A percentile compares a stretch with the other conserved stretches of the same genome.
Conservation (phyloP, 306 rosid species). For the Astragalus membranaceus region DNA sequence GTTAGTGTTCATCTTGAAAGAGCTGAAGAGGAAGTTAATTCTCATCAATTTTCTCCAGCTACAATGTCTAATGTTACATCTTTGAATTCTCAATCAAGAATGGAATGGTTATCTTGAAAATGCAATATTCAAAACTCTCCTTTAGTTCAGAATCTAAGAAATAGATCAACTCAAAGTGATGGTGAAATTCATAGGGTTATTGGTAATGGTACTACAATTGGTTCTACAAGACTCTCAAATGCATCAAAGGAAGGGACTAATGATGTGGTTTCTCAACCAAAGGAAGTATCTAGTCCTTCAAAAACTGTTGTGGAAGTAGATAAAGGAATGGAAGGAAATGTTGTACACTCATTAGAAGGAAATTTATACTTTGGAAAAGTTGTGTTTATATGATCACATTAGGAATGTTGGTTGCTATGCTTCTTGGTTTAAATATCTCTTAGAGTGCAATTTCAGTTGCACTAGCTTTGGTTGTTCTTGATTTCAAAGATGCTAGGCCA, state of each 20-base stretch:
- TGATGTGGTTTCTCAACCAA: too few relatives aligned
- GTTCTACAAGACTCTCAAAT: too few relatives aligned
- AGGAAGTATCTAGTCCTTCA: too few relatives aligned
- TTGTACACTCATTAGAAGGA: neutral
- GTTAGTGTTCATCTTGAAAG: conserved; percentile 85
- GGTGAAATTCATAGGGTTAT: too few relatives aligned
- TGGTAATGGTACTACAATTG: too few relatives aligned
- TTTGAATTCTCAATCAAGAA: neutral
- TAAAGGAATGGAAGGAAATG: too few relatives aligned
- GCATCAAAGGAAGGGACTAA: too few relatives aligned
- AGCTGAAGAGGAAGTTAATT: conserved; percentile 58
- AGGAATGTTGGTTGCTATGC: conserved; percentile 80
- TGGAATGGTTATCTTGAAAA: too few relatives aligned
- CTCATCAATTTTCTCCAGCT: conserved; percentile 52
- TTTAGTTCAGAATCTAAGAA: too few relatives aligned
- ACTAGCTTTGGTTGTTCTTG: conserved; percentile 78
- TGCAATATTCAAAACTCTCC: too few relatives aligned
- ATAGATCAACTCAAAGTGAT: too few relatives aligned
- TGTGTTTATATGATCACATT: conserved; percentile 67
- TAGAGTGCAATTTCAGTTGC: conserved; percentile 85
- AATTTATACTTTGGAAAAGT: conserved; percentile 46
- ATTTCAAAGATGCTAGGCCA: conserved; percentile 83
- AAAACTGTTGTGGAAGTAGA: too few relatives aligned
- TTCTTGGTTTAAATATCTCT: conserved; percentile 77
- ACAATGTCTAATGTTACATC: neutral